Conservation (phyloP, 768 basidiomycete genomes). For the Dendrothele bispora region DNA sequence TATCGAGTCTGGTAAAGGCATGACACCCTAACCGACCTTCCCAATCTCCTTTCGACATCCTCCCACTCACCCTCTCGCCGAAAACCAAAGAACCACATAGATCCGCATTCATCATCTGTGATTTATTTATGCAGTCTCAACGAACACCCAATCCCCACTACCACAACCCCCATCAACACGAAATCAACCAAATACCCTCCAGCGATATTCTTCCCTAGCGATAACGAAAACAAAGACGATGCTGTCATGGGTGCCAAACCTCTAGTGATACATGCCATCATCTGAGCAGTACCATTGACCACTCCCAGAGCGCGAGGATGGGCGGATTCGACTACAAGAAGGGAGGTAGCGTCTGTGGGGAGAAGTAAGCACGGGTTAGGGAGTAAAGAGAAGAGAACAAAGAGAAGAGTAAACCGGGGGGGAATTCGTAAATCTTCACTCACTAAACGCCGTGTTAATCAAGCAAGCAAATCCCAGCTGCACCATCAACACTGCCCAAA, state of each 20-base stretch:
- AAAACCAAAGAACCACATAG: too few species aligned
- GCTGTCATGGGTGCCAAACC: constrained; percentile 53
- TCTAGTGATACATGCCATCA: constrained; percentile 45
- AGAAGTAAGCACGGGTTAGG: constrained; percentile 4
- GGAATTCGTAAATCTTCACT: constrained; percentile 16
- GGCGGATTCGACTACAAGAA: constrained; percentile 41
- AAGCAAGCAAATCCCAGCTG: constrained; percentile 30
- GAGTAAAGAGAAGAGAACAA: neutral
- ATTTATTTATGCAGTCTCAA: too few species aligned
- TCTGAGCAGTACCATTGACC: constrained; percentile 57
- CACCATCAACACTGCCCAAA: constrained; percentile 28
- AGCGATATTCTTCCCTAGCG: constrained; percentile 40
- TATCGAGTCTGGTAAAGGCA: too few species aligned
- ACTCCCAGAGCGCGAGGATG: constrained; percentile 47
- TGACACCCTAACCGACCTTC: too few species aligned
- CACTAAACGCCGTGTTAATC: constrained; percentile 36
- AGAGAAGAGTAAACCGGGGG: constrained; percentile 19
- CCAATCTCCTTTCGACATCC: too few species aligned
- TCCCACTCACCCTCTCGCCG: too few species aligned
- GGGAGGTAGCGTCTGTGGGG: constrained; percentile 46
- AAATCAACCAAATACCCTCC: constrained; percentile 31
- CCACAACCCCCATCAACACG: neutral
- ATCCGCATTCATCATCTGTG: too few species aligned
- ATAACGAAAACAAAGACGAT: constrained; percentile 57
- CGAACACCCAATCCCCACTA: neutral